Evolutionary conservation across 164 flowering plant genomes (phyloP).

Genomic region (Echeveria elegans): DNA sequence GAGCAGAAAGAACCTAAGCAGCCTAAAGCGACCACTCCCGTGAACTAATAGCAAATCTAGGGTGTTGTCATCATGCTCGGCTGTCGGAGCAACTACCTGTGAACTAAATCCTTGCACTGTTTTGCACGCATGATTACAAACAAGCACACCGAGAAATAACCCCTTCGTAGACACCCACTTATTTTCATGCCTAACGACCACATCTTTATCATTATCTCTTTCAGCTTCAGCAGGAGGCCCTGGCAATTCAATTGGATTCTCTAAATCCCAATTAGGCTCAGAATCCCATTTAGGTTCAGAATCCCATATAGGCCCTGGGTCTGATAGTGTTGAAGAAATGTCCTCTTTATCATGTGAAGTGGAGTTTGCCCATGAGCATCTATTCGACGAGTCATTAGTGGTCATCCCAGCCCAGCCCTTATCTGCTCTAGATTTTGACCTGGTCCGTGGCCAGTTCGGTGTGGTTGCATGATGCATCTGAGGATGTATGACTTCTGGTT

Average conservation of each 20-base stretch:
- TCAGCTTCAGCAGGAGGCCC: constrained; percentile 57
- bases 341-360: constrained; percentile 78
- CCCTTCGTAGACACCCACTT: constrained; percentile 77
- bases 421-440: constrained; percentile 78
- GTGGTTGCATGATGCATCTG: constrained; percentile 62
- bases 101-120: constrained; percentile 91
- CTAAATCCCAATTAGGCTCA: constrained; percentile 70
- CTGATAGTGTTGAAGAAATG: constrained; percentile 94
- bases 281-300: constrained; percentile 94
- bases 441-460: constrained; percentile 90
- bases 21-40: constrained; percentile 75
- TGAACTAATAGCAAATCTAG: constrained; percentile 84
- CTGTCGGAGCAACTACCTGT: constrained; percentile 44
- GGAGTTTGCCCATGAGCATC: constrained; percentile 12
- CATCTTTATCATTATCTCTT: constrained; percentile 32
- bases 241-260: constrained; percentile 78
- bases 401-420: constrained; percentile 77
- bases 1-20: constrained; percentile 68
- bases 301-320: constrained; percentile 99
- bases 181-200: constrained; percentile 34
- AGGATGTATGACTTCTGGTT: constrained; percentile 87
- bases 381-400: constrained; percentile 8
- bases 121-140: constrained; percentile 95
- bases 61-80: constrained; percentile 39
- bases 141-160: constrained; percentile 73